phyloP scores from a whole-genome alignment of 148 eudicot genomes.

The Cornus kousa region DNA sequence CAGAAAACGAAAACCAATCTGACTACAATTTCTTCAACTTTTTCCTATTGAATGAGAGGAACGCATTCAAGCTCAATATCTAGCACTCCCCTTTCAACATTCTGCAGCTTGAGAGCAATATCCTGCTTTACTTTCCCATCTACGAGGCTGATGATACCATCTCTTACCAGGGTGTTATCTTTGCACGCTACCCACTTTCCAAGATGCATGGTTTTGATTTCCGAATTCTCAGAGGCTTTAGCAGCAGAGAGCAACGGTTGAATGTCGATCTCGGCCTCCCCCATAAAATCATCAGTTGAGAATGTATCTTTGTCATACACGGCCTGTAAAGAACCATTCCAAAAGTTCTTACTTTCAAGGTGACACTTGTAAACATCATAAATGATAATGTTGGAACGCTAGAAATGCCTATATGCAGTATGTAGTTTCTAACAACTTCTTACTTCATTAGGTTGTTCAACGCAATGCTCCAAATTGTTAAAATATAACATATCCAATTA shows the following conservation, averaged over 20 bases:
- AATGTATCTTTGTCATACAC: conserved; percentile 95
- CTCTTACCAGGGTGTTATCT: conserved; percentile 68
- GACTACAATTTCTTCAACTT: background rate
- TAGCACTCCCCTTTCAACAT: conserved; percentile 81
- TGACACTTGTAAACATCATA: no score
- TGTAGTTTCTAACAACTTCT: background rate
- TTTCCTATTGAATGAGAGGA: conserved; percentile 67
- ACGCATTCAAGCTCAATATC: conserved; percentile 94
- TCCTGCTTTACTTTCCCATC: conserved; percentile 77
- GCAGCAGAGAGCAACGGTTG: conserved; percentile 88
- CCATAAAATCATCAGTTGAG: conserved; percentile 90
- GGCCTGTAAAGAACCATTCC: conserved; percentile 42
- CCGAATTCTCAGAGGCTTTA: conserved; percentile 54
- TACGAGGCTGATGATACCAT: conserved; percentile 53
- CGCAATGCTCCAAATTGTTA: no score
- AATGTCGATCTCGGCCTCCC: conserved; percentile 90
- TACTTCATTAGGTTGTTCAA: background rate
- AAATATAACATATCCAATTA: no score
- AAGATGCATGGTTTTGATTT: conserved; percentile 36
- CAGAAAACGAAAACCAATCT: background rate
- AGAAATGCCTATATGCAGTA: background rate
- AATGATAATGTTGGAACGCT: background rate
- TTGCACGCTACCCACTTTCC: conserved; percentile 71
- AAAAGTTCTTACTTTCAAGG: background rate
- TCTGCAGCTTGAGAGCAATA: conserved; percentile 63